phyloP scores from a whole-genome alignment of 441 rosid genomes.

The Biscutella laevigata region DNA sequence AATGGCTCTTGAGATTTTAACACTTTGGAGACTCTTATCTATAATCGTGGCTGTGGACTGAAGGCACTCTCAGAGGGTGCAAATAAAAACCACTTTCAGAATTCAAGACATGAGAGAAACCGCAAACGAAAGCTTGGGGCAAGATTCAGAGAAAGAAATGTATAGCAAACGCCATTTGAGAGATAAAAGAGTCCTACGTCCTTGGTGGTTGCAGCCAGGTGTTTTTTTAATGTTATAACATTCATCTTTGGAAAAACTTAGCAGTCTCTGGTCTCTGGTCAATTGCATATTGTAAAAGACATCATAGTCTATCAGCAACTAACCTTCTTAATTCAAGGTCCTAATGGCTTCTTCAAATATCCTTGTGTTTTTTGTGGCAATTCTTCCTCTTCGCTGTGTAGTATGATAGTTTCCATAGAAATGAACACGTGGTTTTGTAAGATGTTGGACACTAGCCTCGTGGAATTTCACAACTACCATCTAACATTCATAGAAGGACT shows the following conservation, averaged over 20 bases:
- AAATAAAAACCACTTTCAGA: constrained; percentile 4
- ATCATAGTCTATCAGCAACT: constrained; percentile 27
- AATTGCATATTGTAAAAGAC: constrained; percentile 33
- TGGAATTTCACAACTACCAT: too few relatives aligned
- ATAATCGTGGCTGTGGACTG: constrained; percentile 21
- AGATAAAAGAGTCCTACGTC: constrained; percentile 20
- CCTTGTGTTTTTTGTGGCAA: not conserved
- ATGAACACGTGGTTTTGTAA: too few relatives aligned
- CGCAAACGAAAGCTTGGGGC: constrained; percentile 15
- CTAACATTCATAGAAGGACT: too few relatives aligned
- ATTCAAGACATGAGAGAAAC: constrained; percentile 19
- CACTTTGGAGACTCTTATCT: constrained; percentile 19
- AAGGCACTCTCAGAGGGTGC: constrained; percentile 21
- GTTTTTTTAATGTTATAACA: not conserved
- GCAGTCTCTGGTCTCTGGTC: constrained; percentile 23
- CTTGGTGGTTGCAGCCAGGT: constrained; percentile 21
- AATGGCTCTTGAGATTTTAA: constrained; percentile 58
- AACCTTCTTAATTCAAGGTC: constrained; percentile 21
- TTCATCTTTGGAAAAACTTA: constrained; percentile 19
- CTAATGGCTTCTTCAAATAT: constrained; percentile 15
- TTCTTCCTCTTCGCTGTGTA: not conserved
- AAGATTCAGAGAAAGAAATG: constrained; percentile 21
- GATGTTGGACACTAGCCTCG: too few relatives aligned
- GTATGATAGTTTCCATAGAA: too few relatives aligned
- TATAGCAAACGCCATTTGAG: constrained; percentile 25